Evolutionary conservation across 805 yeast genomes (phyloP), one percentile per base, ranked within the genome.

Genomic region (Nakazawaea wickerhamii): DNA sequence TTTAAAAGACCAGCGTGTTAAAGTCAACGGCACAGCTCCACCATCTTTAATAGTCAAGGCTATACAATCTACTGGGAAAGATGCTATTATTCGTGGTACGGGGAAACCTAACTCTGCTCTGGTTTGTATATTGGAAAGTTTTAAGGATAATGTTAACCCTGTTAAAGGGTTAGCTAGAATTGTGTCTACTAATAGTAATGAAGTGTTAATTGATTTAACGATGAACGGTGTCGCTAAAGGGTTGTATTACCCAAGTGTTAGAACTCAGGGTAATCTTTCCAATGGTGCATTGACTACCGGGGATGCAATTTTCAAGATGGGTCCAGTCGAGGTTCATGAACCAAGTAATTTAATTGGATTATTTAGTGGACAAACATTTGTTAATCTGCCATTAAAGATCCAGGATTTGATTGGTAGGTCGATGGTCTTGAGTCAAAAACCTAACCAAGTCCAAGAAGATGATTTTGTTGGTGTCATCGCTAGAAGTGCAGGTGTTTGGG

Each of bases 401-500:
- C 55, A 64, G 38, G 82, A 82, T 32, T 60, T 86, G 36, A 83
- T 87, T 48, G 96, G 95, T 17, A 69, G 95, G 51, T 73, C 81
- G 13, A 59, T 79, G 25, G 70, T 75, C 5, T 70, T 79, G 43
- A 52, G 8, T 50, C 60, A 20, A 52, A 62, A 22, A n/a, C n/a
- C n/a, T n/a, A 70, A 64, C 30, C 57, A 65, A 32, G 68, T 72
- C 14, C 57, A 69, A 13, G 44, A 62, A 5, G 69, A 69, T 33
- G 68, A 75, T 2, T 63, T 85, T 8, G 81, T 81, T 38, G 98
- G 99, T 23, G 95, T 91, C 19, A 78, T 93, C 57, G 98, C 98
- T 1, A 75, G 98, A 55, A 84, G 95, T 54, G 98, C 99, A 1
- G 99, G 99, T 13, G 85, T 80, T 20, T 93, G 98, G 97, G 95